These are phyloP conservation scores for Solanum chiquidenum DNA, from an alignment of 257 asterid species.

Conservation along the genomic window DNA sequence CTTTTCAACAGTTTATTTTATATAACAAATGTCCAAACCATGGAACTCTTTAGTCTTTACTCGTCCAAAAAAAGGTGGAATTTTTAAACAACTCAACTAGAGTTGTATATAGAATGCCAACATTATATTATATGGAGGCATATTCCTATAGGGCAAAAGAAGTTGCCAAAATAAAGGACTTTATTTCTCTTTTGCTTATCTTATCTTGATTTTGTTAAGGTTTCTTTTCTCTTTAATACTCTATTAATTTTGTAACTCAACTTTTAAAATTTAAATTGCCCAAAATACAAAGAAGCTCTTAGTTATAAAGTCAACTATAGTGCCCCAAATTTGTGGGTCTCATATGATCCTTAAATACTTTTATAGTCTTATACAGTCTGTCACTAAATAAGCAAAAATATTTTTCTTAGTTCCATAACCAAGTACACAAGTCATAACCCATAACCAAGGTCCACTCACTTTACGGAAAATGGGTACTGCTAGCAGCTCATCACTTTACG, in stretches of 20 bases:
- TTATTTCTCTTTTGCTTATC: background rate
- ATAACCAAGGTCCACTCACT: background rate
- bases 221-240: background rate
- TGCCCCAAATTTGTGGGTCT: background rate
- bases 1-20: background rate
- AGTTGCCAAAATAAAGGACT: background rate
- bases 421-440: background rate
- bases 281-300: background rate
- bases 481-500: background rate
- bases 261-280: background rate
- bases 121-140: background rate
- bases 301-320: background rate
- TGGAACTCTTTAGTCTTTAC: background rate
- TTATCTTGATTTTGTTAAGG: background rate
- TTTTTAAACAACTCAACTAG: background rate
- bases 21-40: background rate
- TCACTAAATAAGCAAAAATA: background rate
- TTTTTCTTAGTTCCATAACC: background rate
- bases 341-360: background rate
- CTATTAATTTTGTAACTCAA: background rate
- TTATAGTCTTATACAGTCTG: background rate
- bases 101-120: background rate
- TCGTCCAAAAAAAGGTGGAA: background rate
- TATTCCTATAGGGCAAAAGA: background rate
- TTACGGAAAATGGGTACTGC: background rate